A percentile compares a stretch with the other conserved stretches of the same genome.
These are phyloP conservation scores for Diaporthe sp. DNA, from an alignment of 2,329 filamentous ascomycete genomes.

Conservation along the genomic window DNA sequence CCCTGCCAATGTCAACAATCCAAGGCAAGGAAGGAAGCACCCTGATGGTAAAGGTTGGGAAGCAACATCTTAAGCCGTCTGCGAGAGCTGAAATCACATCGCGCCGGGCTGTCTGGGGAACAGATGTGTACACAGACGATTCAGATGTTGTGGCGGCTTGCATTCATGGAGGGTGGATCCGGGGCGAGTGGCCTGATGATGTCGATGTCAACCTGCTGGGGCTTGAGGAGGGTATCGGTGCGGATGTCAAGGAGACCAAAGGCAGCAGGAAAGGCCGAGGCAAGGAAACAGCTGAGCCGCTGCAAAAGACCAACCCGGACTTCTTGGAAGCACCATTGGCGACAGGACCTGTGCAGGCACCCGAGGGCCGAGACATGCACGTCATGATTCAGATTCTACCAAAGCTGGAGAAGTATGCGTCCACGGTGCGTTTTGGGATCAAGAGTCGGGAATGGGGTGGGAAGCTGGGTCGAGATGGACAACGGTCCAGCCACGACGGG, in stretches of 20 bases:
- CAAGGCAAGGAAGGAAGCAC: conserved; percentile 89
- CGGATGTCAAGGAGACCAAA: conserved; percentile 49
- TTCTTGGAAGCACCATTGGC: conserved; percentile 68
- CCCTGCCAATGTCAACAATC: conserved; percentile 80
- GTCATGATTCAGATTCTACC: conserved; percentile 90
- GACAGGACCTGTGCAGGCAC: conserved; percentile 74
- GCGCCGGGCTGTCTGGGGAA: conserved; percentile 89
- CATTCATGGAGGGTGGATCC: conserved; percentile 93
- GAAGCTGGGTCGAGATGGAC: conserved; percentile 58
- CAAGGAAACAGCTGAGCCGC: conserved; percentile 42
- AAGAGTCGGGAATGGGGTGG: conserved; percentile 84
- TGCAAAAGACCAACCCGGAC: conserved; percentile 42
- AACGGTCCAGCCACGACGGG: conserved; percentile 77
- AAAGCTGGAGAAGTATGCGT: conserved; percentile 80
- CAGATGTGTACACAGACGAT: conserved; percentile 95
- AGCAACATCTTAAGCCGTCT: conserved; percentile 78
- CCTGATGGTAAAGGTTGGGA: conserved; percentile 88
- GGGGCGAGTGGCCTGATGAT: conserved; percentile 87
- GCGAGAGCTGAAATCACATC: conserved; percentile 87
- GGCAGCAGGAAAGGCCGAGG: conserved; percentile 47
- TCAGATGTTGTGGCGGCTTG: conserved; percentile 93
- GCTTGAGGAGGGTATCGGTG: conserved; percentile 57
- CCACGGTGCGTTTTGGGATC: conserved; percentile 83
- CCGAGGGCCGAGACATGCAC: conserved; percentile 82
- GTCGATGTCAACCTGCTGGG: conserved; percentile 79